Conservation (phyloP, 495 filamentous ascomycete species). For the Penicillium bialowiezense region DNA sequence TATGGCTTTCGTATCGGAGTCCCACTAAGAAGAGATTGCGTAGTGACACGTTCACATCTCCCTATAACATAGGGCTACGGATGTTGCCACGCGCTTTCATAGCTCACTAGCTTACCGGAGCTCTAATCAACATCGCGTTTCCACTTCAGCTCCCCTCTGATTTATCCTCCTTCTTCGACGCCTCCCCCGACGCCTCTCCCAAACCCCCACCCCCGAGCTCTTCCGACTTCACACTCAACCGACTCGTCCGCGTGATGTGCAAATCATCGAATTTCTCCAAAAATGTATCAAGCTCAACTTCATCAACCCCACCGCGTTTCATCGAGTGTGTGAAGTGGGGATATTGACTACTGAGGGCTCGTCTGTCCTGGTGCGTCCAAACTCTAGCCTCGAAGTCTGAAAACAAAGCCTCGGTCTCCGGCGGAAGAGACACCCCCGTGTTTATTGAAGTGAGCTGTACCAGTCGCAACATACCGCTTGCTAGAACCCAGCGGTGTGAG, state of each 20-base stretch:
- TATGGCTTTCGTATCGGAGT: background rate
- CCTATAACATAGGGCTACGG: no score
- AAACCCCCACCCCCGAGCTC: background rate
- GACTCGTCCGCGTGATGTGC: conserved; percentile 4
- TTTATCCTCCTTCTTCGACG: background rate
- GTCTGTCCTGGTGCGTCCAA: conserved; percentile 22
- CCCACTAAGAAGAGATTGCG: no score
- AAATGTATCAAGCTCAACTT: conserved; percentile 24
- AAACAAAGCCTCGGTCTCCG: conserved; percentile 29
- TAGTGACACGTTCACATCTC: no score
- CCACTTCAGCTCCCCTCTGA: no score
- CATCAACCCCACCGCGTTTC: conserved; percentile 7
- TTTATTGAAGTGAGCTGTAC: conserved; percentile 31
- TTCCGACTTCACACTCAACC: background rate
- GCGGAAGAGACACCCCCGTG: conserved; percentile 23
- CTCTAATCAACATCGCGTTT: no score
- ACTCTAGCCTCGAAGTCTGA: conserved; percentile 21
- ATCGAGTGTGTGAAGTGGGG: conserved; percentile 23
- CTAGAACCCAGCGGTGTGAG: conserved; percentile 28
- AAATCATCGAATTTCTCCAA: conserved; percentile 30
- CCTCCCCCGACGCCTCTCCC: background rate
- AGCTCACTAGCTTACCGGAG: no score
- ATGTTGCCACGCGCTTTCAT: no score
- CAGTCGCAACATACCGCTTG: conserved; percentile 32
- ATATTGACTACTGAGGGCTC: conserved; percentile 32